A percentile compares a stretch with the other conserved stretches of the same genome.
Evolutionary conservation across 768 basidiomycete species (phyloP).

Genomic region (Mycena filopes): DNA sequence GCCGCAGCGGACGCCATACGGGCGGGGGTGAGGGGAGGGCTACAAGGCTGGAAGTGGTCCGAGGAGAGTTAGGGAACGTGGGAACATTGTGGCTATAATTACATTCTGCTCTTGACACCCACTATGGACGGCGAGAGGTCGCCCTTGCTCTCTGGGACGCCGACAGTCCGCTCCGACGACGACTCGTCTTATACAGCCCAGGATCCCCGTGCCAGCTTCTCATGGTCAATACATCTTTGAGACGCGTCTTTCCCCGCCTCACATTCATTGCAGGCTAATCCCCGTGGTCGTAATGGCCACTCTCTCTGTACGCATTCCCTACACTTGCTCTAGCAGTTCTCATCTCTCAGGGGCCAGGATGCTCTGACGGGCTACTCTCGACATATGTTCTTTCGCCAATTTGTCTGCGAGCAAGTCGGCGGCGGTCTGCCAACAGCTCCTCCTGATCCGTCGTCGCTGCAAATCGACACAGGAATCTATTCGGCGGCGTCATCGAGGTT

Average conservation of each 20-base stretch:
- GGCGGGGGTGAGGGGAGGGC: too few species aligned
- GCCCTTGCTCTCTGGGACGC: slow-evolving; percentile 24
- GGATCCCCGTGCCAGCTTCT: slow-evolving; percentile 27
- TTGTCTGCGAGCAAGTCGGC: slow-evolving; percentile 28
- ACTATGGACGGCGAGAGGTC: slow-evolving; percentile 27
- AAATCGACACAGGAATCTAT: not conserved
- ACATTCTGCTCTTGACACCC: not conserved
- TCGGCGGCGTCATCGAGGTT: slow-evolving; percentile 7
- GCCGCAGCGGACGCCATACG: slow-evolving; percentile 39
- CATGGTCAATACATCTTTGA: slow-evolving; percentile 16
- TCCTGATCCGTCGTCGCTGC: slow-evolving; percentile 26
- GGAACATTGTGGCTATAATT: not conserved
- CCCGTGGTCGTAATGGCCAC: slow-evolving; percentile 22
- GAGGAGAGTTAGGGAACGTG: too few species aligned
- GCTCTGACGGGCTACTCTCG: slow-evolving; percentile 20
- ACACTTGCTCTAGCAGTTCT: not conserved
- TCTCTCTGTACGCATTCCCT: slow-evolving; percentile 6
- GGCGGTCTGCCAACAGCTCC: not conserved
- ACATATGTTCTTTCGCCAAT: slow-evolving; percentile 25
- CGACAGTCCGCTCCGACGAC: slow-evolving; percentile 15
- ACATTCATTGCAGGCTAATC: slow-evolving; percentile 21
- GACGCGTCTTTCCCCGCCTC: slow-evolving; percentile 1
- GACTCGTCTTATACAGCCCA: slow-evolving; percentile 20
- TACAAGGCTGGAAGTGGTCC: too few species aligned
- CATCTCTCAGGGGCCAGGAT: not conserved